Conservation (phyloP, 495 filamentous ascomycete species). For the Hyaloscypha finlandica region DNA sequence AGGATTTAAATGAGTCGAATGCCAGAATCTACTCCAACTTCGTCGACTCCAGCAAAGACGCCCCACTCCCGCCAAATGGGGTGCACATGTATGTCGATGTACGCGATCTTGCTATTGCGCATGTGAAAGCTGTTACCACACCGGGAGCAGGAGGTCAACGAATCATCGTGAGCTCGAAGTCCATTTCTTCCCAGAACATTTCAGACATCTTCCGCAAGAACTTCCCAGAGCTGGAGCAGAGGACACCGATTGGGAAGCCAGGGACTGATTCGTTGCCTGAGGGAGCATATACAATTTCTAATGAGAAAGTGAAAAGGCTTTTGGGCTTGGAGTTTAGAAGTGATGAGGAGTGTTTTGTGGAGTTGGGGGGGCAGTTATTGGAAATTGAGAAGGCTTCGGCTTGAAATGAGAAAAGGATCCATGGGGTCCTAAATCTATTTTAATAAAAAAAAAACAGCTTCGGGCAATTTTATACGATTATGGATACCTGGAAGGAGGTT, state of each 20-base stretch:
- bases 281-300: neutral
- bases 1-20: slow-evolving; percentile 12
- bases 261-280: slow-evolving; percentile 4
- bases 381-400: slow-evolving; percentile 10
- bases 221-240: slow-evolving; percentile 7
- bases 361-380: slow-evolving; percentile 16
- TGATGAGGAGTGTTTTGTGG: slow-evolving; percentile 12
- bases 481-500: too few species aligned
- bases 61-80: slow-evolving; percentile 5
- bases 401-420: too few species aligned
- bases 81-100: slow-evolving; percentile 14
- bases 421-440: too few species aligned
- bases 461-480: too few species aligned
- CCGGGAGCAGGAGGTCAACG: slow-evolving; percentile 7
- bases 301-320: neutral
- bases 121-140: slow-evolving; percentile 13
- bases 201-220: slow-evolving; percentile 9
- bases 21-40: slow-evolving; percentile 1
- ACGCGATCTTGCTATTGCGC: slow-evolving; percentile 12
- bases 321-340: slow-evolving; percentile 7
- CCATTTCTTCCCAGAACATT: slow-evolving; percentile 4
- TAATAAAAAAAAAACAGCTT: too few species aligned
- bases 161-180: slow-evolving; percentile 6
- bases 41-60: slow-evolving; percentile 4
- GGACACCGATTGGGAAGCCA: slow-evolving; percentile 11